A percentile compares a stretch with the other conserved stretches of the same genome.
phyloP scores from a whole-genome alignment of 169 alveolate genomes.

The Eimeria brunetti region DNA sequence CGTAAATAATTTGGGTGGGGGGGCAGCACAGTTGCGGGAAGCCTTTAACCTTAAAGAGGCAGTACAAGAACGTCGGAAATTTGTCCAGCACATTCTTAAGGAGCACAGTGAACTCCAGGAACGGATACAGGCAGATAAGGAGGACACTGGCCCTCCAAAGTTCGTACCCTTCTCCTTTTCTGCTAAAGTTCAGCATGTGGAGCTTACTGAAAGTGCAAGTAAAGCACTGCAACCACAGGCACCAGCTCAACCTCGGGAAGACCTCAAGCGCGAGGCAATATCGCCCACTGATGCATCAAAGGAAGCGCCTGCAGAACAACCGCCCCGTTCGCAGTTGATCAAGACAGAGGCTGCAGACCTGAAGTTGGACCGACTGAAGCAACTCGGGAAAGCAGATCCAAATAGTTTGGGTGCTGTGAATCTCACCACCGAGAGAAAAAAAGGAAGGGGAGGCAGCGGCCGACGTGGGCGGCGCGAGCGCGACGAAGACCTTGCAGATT shows the following conservation, averaged over 20 bases:
- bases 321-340: constrained; percentile 39
- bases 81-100: constrained; percentile 61
- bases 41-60: constrained; percentile 62
- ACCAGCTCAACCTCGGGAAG: constrained; percentile 10
- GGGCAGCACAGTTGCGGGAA: constrained; percentile 43
- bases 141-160: constrained; percentile 76
- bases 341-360: constrained; percentile 20
- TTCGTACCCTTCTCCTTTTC: constrained; percentile 73
- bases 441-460: constrained; percentile 66
- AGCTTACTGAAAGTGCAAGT: neutral
- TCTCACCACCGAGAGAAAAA: neutral
- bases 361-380: constrained; percentile 59
- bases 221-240: neutral
- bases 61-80: constrained; percentile 68
- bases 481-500: constrained; percentile 47
- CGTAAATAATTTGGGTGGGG: constrained; percentile 61
- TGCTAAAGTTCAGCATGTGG: constrained; percentile 70
- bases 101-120: constrained; percentile 61
- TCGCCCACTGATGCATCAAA: neutral
- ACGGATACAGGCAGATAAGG: constrained; percentile 43
- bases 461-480: constrained; percentile 69
- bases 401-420: constrained; percentile 45
- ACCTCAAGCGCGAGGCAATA: constrained; percentile 7
- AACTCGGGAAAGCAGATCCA: constrained; percentile 46
- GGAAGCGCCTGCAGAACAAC: neutral